A percentile compares a stretch with the other conserved stretches of the same genome.
Evolutionary conservation across 768 basidiomycete species (phyloP).

Genomic region (Glaciozyma martinii): DNA sequence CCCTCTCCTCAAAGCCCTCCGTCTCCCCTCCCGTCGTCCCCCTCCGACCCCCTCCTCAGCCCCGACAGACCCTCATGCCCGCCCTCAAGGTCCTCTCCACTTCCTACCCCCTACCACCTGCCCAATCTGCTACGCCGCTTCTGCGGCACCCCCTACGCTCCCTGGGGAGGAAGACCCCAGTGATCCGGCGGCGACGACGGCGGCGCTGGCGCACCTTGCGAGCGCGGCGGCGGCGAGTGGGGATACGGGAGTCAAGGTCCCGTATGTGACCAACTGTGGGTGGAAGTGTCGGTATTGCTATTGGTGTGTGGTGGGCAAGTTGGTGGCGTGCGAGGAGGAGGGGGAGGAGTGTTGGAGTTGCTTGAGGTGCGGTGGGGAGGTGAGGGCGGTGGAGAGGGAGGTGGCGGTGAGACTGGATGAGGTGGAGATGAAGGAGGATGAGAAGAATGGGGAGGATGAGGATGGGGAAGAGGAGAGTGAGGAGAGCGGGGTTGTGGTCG

Average conservation of each 20-base stretch:
- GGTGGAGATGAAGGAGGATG: constrained; percentile 24
- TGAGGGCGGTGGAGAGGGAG: constrained; percentile 11
- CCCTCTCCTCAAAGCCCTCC: constrained; percentile 13
- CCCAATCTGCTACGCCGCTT: constrained; percentile 59
- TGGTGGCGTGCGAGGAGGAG: constrained; percentile 48
- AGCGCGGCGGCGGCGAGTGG: constrained; percentile 39
- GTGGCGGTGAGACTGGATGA: constrained; percentile 10
- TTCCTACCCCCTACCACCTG: constrained; percentile 66
- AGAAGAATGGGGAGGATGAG: constrained; percentile 25
- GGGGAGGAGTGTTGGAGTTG: constrained; percentile 30
- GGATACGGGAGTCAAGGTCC: constrained; percentile 58
- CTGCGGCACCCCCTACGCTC: constrained; percentile 12
- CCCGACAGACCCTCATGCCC: constrained; percentile 10
- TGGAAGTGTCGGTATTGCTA: constrained; percentile 89
- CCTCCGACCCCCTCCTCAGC: constrained; percentile 15
- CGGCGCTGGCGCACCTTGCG: constrained; percentile 20
- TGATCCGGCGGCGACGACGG: constrained; percentile 21
- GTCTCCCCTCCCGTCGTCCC: constrained; percentile 11
- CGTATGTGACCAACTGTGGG: constrained; percentile 59
- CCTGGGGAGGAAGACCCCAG: constrained; percentile 35
- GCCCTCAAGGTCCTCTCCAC: constrained; percentile 54
- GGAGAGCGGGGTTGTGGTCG: neutral
- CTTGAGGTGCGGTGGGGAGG: constrained; percentile 27
- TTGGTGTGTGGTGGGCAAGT: constrained; percentile 74
- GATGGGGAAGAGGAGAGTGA: neutral